A percentile compares a stretch with the other conserved stretches of the same genome.
Conservation (phyloP, 2,329 filamentous ascomycete species). For the Cadophora sp. region DNA sequence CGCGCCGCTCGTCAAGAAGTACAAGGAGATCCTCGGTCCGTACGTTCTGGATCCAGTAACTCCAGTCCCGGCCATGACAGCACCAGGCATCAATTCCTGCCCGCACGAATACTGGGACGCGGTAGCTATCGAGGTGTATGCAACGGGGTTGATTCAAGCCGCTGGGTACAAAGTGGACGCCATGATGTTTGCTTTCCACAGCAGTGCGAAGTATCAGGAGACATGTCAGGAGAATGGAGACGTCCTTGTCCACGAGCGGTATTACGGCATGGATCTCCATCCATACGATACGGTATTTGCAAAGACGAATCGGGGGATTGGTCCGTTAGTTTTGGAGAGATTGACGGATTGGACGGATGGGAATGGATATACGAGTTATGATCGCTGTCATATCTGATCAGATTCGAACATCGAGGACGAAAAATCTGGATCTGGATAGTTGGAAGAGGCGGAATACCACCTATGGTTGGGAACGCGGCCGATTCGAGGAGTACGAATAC, state of each 20-base stretch:
- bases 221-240: slow-evolving; percentile 28
- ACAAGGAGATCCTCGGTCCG: slow-evolving; percentile 16
- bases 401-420: not conserved
- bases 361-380: slow-evolving; percentile 40
- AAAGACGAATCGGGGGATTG: slow-evolving; percentile 39
- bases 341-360: slow-evolving; percentile 38
- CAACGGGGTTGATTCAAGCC: slow-evolving; percentile 33
- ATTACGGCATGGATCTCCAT: slow-evolving; percentile 41
- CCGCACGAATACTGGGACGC: slow-evolving; percentile 32
- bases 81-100: slow-evolving; percentile 21
- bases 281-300: slow-evolving; percentile 42
- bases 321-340: slow-evolving; percentile 27
- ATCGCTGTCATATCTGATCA: slow-evolving; percentile 51
- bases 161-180: slow-evolving; percentile 39
- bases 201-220: slow-evolving; percentile 19
- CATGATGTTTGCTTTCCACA: slow-evolving; percentile 39
- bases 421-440: not conserved
- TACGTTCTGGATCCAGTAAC: not conserved
- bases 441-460: not conserved
- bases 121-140: slow-evolving; percentile 38
- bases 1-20: slow-evolving; percentile 13
- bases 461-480: not conserved
- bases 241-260: slow-evolving; percentile 29
- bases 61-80: slow-evolving; percentile 17
- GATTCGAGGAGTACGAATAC: not conserved